These are phyloP conservation scores for Scleromitrula shiraiana DNA, from an alignment of 2,329 filamentous ascomycete genomes.

Conservation along the genomic window DNA sequence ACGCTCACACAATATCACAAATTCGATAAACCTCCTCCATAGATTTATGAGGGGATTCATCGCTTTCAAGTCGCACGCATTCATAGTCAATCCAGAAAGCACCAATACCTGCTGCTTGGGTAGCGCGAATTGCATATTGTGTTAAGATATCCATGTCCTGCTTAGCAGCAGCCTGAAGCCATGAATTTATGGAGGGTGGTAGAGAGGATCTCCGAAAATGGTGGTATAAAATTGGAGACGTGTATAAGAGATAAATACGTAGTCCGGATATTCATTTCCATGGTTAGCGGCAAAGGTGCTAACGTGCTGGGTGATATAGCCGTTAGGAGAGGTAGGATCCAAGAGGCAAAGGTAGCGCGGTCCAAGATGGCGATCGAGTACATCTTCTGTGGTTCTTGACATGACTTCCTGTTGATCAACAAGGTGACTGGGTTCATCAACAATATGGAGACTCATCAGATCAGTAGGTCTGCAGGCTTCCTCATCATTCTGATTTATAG, in stretches of 20 bases:
- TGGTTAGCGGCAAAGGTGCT: not conserved
- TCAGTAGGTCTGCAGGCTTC: not conserved
- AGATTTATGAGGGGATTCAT: not conserved
- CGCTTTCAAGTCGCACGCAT: constrained; percentile 1
- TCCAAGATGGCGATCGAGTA: not conserved
- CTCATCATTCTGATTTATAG: not conserved
- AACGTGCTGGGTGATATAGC: not conserved
- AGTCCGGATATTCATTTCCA: not conserved
- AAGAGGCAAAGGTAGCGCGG: constrained; percentile 3
- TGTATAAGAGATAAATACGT: constrained; percentile 4
- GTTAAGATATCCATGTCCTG: not conserved
- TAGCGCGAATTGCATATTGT: not conserved
- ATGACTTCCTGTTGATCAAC: not conserved
- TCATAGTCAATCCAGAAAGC: constrained; percentile 7
- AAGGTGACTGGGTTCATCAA: not conserved
- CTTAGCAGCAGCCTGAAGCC: not conserved
- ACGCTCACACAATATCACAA: constrained; percentile 16
- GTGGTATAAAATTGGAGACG: constrained; percentile 2
- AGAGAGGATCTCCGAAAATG: not conserved
- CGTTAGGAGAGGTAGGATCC: not conserved
- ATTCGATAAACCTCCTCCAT: constrained; percentile 13
- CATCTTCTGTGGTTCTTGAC: not conserved
- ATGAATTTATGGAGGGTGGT: not conserved
- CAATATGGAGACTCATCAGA: not conserved
- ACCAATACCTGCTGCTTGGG: not conserved